These are phyloP conservation scores for Xylaria sp. DNA, from an alignment of 2,329 filamentous ascomycete species.

Conservation along the genomic window DNA sequence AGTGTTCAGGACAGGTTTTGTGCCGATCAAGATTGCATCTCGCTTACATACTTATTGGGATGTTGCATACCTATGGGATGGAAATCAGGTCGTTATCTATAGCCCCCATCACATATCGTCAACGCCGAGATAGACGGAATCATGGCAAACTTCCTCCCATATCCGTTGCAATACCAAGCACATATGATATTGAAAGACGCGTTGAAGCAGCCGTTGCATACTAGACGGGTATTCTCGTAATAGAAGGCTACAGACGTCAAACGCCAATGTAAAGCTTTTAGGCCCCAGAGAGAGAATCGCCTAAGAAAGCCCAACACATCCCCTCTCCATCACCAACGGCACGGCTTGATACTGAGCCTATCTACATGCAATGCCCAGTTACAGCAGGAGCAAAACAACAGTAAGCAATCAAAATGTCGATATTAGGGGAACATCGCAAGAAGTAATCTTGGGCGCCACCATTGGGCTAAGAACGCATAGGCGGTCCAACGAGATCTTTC, in stretches of 20 bases:
- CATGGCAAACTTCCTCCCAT: too few species aligned
- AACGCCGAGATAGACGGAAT: too few species aligned
- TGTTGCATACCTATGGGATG: neutral
- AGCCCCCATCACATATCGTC: too few species aligned
- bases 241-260: too few species aligned
- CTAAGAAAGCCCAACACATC: too few species aligned
- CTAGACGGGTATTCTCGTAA: too few species aligned
- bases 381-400: neutral
- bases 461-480: neutral
- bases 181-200: too few species aligned
- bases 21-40: neutral
- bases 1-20: neutral
- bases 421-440: neutral
- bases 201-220: too few species aligned
- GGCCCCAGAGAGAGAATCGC: neutral
- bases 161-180: too few species aligned
- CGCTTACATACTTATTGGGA: neutral
- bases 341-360: neutral
- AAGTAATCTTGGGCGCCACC: neutral
- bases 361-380: neutral
- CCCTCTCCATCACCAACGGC: neutral
- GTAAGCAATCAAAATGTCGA: conserved; percentile 5
- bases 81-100: too few species aligned
- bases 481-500: neutral
- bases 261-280: too few species aligned